Conservation (phyloP, 305 asterid genomes). For the Salvia sclarea region DNA sequence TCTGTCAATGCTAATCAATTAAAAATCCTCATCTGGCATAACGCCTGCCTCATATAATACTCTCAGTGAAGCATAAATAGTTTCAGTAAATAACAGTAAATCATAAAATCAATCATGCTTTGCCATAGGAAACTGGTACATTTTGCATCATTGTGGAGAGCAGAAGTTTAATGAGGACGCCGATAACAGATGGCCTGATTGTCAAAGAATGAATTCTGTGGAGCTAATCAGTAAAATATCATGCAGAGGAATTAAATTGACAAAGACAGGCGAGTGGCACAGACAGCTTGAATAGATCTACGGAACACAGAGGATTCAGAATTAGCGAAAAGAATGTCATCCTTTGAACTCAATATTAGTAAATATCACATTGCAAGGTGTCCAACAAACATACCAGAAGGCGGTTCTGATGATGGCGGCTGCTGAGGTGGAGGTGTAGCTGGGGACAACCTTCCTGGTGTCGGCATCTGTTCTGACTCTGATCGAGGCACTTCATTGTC, state of each 20-base stretch:
- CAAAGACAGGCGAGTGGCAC: background rate
- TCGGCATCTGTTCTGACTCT: conserved; percentile 36
- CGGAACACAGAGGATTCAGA: conserved; percentile 1
- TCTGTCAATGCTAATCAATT: conserved; percentile 13
- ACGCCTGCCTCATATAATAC: conserved; percentile 21
- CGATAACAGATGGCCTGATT: conserved; percentile 4
- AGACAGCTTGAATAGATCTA: conserved; percentile 12
- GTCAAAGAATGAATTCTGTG: background rate
- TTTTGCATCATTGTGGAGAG: conserved; percentile 7
- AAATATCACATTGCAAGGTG: conserved; percentile 10
- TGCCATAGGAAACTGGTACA: background rate
- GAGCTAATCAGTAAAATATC: background rate
- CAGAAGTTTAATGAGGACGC: background rate
- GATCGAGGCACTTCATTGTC: conserved; percentile 44
- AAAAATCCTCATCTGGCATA: conserved; percentile 16
- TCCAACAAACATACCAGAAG: conserved; percentile 44
- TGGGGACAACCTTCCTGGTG: conserved; percentile 41
- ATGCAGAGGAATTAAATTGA: background rate
- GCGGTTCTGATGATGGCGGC: conserved; percentile 42
- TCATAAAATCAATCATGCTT: background rate
- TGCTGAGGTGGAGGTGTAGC: conserved; percentile 43
- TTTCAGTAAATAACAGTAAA: background rate
- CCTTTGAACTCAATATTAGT: background rate
- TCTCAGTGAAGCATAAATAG: background rate
- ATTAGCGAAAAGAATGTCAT: background rate